These are phyloP conservation scores for Pseudogymnoascus sp. DNA, from an alignment of 2,329 filamentous ascomycete genomes.

Conservation along the genomic window DNA sequence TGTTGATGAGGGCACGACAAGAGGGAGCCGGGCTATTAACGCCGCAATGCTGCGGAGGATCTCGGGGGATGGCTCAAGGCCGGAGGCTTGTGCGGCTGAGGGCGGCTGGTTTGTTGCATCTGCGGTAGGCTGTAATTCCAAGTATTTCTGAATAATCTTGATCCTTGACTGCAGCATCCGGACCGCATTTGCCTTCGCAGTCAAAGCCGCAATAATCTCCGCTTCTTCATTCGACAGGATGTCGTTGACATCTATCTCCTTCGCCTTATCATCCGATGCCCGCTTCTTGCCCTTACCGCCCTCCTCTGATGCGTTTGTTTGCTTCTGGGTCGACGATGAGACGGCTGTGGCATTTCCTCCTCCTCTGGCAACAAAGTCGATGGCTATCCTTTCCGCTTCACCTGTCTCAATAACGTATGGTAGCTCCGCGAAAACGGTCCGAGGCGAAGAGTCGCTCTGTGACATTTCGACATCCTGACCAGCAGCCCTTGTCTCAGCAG, in stretches of 20 bases:
- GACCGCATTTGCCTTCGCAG: constrained; percentile 83
- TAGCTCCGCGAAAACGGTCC: constrained; percentile 71
- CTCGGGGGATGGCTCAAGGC: constrained; percentile 40
- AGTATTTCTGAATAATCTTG: constrained; percentile 66
- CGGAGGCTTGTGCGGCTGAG: constrained; percentile 33
- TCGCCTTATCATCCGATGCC: constrained; percentile 23
- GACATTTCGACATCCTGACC: constrained; percentile 67
- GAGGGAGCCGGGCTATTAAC: constrained; percentile 72
- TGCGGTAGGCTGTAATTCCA: constrained; percentile 58
- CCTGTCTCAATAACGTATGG: constrained; percentile 86
- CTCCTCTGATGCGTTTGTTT: constrained; percentile 18
- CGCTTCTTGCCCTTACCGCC: constrained; percentile 34
- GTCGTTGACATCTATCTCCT: constrained; percentile 41
- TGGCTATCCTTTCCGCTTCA: constrained; percentile 95
- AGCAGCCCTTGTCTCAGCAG: constrained; percentile 49
- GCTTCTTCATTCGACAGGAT: constrained; percentile 55
- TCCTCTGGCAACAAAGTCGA: constrained; percentile 84
- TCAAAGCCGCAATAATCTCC: constrained; percentile 60
- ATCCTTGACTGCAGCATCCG: constrained; percentile 83
- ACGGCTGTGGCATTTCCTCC: constrained; percentile 71
- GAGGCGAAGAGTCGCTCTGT: constrained; percentile 46
- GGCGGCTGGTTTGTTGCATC: background rate
- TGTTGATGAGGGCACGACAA: constrained; percentile 59
- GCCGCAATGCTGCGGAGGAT: constrained; percentile 85
- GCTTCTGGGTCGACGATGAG: constrained; percentile 26